phyloP scores from a whole-genome alignment of 2,329 filamentous ascomycete species.

The Penicillium sp. region DNA sequence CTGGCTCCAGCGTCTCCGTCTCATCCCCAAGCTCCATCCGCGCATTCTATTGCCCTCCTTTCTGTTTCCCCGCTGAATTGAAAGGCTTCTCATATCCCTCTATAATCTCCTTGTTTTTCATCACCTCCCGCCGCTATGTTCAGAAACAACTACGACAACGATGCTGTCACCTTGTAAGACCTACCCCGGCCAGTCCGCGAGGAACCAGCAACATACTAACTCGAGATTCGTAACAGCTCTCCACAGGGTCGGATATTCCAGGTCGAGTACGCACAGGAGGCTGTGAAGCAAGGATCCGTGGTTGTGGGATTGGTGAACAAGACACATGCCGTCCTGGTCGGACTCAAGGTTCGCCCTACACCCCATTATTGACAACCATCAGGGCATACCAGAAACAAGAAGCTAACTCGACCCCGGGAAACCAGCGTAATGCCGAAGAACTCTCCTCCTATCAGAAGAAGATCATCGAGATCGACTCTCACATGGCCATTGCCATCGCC shows the following conservation, averaged over 20 bases:
- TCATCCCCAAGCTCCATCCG: conserved; percentile 26
- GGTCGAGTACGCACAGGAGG: conserved; percentile 98
- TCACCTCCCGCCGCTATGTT: conserved; percentile 73
- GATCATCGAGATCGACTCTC: conserved; percentile 94
- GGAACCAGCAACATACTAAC: conserved; percentile 28
- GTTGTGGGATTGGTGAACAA: conserved; percentile 98
- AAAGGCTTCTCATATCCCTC: conserved; percentile 14
- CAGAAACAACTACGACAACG: conserved; percentile 99
- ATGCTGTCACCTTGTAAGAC: conserved; percentile 93
- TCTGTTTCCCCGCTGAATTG: conserved; percentile 23
- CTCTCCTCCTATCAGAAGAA: conserved; percentile 99
- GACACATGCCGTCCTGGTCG: conserved; percentile 94
- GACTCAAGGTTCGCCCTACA: conserved; percentile 76
- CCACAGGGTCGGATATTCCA: conserved; percentile 99
- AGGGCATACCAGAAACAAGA: conserved; percentile 8
- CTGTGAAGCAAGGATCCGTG: conserved; percentile 98
- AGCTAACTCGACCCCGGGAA: conserved; percentile 8
- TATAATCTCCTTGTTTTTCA: conserved; percentile 16
- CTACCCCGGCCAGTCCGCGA: conserved; percentile 34
- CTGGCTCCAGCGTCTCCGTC: conserved; percentile 37
- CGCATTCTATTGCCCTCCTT: conserved; percentile 24
- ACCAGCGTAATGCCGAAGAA: conserved; percentile 95
- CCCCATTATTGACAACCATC: neutral
- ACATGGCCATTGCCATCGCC: conserved; percentile 93
- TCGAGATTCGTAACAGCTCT: conserved; percentile 66